phyloP scores from a whole-genome alignment of 1,284 basidiomycete genomes.

The Cryptococcus sp. region DNA sequence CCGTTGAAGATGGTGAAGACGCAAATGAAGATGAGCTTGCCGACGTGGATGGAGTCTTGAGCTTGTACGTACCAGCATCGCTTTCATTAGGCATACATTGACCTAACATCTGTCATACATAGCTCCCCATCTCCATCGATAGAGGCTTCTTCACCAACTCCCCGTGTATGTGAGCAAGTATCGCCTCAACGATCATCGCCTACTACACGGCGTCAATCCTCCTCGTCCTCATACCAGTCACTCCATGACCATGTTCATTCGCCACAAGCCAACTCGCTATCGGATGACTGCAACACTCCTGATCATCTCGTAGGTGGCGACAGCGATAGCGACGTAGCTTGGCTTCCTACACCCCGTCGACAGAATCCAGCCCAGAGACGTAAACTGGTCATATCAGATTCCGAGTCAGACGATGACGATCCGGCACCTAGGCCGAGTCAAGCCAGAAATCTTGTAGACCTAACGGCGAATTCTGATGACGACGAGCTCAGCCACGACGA shows the following conservation, averaged over 20 bases:
- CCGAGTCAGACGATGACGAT: constrained; percentile 3
- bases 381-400: constrained; percentile 13
- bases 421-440: background rate
- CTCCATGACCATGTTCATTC: too few relatives aligned
- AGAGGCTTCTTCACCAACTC: too few relatives aligned
- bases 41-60: constrained; percentile 7
- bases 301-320: too few relatives aligned
- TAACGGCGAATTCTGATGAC: background rate
- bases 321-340: background rate
- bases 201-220: background rate
- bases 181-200: background rate
- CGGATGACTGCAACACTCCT: too few relatives aligned
- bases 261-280: too few relatives aligned
- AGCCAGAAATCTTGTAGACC: background rate
- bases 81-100: background rate
- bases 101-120: background rate
- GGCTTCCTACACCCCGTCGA: constrained; percentile 2
- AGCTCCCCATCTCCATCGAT: background rate
- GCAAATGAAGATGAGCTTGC: constrained; percentile 2
- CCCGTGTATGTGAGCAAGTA: background rate
- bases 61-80: constrained; percentile 3
- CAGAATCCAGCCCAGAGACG: constrained; percentile 2
- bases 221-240: background rate
- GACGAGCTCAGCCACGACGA: background rate
- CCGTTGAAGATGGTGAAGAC: background rate